Percentiles rank a stretch among this genome's conserved stretches.
These are phyloP conservation scores for Botryotinia globosa DNA, from an alignment of 2,329 filamentous ascomycete species.

Conservation along the genomic window DNA sequence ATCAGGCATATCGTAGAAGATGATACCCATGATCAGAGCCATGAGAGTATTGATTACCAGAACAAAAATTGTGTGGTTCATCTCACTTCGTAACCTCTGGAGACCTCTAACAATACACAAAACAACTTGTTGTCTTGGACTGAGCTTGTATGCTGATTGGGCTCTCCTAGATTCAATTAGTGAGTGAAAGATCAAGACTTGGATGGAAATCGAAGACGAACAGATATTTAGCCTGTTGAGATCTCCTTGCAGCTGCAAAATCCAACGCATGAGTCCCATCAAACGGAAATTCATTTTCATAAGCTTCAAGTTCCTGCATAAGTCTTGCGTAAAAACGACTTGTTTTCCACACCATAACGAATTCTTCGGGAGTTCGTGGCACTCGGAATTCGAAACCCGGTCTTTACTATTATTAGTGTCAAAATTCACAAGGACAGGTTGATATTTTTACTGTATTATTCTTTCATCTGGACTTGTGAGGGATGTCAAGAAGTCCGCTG, in stretches of 20 bases:
- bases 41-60: slow-evolving; percentile 43
- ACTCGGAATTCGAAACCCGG: slow-evolving; percentile 59
- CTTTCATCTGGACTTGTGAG: slow-evolving; percentile 57
- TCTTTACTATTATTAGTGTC: slow-evolving; percentile 41
- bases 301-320: slow-evolving; percentile 40
- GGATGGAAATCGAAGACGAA: slow-evolving; percentile 1
- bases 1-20: slow-evolving; percentile 60
- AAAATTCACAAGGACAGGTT: neutral
- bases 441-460: neutral
- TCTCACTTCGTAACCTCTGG: slow-evolving; percentile 70
- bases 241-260: slow-evolving; percentile 43
- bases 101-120: slow-evolving; percentile 85
- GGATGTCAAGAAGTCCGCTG: slow-evolving; percentile 71
- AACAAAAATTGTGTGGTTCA: slow-evolving; percentile 60
- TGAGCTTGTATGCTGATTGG: slow-evolving; percentile 79
- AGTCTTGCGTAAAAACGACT: slow-evolving; percentile 46
- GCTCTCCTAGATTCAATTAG: slow-evolving; percentile 44
- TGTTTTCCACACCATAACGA: slow-evolving; percentile 53
- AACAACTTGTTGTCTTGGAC: slow-evolving; percentile 68
- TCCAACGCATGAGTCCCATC: slow-evolving; percentile 47
- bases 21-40: slow-evolving; percentile 57
- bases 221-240: slow-evolving; percentile 30
- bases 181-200: neutral
- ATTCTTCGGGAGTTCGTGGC: slow-evolving; percentile 68
- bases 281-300: slow-evolving; percentile 38